phyloP scores from a whole-genome alignment of 495 filamentous ascomycete species.

The Penicillium tannophilum region DNA sequence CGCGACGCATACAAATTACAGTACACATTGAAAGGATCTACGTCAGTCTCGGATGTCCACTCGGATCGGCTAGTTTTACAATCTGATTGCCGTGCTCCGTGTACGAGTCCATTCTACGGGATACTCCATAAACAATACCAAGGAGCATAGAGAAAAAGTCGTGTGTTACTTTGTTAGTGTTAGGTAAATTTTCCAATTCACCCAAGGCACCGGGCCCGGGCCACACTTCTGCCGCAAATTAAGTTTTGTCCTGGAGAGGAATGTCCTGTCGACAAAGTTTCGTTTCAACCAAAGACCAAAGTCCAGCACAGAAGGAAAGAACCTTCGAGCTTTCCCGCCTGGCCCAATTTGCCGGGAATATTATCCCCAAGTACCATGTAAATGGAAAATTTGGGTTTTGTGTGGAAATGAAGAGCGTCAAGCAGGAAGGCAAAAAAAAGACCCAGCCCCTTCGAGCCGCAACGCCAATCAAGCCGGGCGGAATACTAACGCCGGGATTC shows the following conservation, averaged over 20 bases:
- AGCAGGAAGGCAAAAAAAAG: neutral
- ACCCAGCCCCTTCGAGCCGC: conserved; percentile 20
- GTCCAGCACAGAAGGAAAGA: neutral
- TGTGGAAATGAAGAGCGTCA: conserved; percentile 6
- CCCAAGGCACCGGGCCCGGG: conserved; percentile 12
- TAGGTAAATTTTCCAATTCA: neutral
- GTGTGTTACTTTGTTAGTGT: too few relatives aligned
- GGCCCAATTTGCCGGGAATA: neutral
- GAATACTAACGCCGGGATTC: conserved; percentile 21
- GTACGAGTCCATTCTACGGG: too few relatives aligned
- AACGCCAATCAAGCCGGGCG: conserved; percentile 24
- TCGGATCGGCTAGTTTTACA: neutral
- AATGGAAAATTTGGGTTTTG: neutral
- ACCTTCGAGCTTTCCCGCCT: neutral
- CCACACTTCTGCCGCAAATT: conserved; percentile 15
- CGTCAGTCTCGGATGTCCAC: neutral
- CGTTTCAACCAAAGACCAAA: neutral
- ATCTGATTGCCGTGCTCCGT: neutral
- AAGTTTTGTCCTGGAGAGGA: conserved; percentile 19
- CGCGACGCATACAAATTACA: neutral
- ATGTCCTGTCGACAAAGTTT: conserved; percentile 26
- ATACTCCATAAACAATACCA: too few relatives aligned
- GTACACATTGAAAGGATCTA: neutral
- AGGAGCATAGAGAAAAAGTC: too few relatives aligned
- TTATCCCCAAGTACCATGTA: neutral